A percentile compares a stretch with the other conserved stretches of the same genome.
phyloP scores from a whole-genome alignment of 2,329 filamentous ascomycete genomes.

The Alternaria atra region DNA sequence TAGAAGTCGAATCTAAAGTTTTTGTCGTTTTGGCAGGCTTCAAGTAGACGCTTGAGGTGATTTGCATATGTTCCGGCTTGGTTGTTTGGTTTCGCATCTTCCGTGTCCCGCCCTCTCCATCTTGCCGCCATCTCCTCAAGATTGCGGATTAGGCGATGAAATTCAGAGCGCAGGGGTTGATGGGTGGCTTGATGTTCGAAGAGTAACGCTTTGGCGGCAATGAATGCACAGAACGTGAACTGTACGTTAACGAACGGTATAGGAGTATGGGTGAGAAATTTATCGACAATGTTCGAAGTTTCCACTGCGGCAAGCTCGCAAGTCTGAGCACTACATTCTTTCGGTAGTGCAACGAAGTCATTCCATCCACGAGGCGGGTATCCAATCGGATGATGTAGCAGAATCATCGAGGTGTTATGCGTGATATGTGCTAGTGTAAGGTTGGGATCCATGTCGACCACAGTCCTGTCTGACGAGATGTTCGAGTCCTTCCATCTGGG shows the following conservation, averaged over 20 bases:
- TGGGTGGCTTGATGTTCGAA: slow-evolving; percentile 36
- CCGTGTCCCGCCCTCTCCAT: slow-evolving; percentile 24
- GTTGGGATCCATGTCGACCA: slow-evolving; percentile 48
- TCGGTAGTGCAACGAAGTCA: slow-evolving; percentile 42
- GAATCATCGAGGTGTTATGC: slow-evolving; percentile 49
- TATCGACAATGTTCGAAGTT: slow-evolving; percentile 46
- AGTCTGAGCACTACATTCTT: slow-evolving; percentile 46
- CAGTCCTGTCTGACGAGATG: slow-evolving; percentile 38
- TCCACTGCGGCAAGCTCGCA: slow-evolving; percentile 46
- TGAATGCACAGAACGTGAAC: slow-evolving; percentile 45
- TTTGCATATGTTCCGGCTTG: slow-evolving; percentile 41
- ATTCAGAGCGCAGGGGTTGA: slow-evolving; percentile 34
- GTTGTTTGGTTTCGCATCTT: slow-evolving; percentile 10
- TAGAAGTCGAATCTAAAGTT: slow-evolving; percentile 43
- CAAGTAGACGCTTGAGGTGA: slow-evolving; percentile 34
- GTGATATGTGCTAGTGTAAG: slow-evolving; percentile 47
- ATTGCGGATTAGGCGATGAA: slow-evolving; percentile 31
- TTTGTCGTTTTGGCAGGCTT: slow-evolving; percentile 30
- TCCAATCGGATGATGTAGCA: slow-evolving; percentile 46
- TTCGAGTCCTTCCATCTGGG: slow-evolving; percentile 47
- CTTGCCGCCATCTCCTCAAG: slow-evolving; percentile 42
- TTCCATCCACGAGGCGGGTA: slow-evolving; percentile 44
- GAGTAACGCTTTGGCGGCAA: slow-evolving; percentile 44
- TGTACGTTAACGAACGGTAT: slow-evolving; percentile 48
- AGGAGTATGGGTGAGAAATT: slow-evolving; percentile 39